Evolutionary conservation across 768 basidiomycete genomes (phyloP).

Genomic region (Pleurotus citrinopileatus): DNA sequence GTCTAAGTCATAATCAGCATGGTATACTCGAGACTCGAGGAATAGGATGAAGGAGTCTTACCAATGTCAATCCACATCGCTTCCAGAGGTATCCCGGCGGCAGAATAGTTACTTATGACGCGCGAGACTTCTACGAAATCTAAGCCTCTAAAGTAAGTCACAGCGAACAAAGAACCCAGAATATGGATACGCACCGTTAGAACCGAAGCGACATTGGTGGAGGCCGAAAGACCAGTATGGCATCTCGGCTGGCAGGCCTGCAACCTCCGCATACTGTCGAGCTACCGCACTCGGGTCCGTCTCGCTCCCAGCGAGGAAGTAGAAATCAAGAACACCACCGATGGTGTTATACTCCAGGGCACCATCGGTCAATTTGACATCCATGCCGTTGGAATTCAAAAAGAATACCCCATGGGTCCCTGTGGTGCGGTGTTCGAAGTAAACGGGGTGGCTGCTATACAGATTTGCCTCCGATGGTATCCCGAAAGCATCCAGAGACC

Average conservation of each 20-base stretch:
- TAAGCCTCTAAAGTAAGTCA: conserved; percentile 19
- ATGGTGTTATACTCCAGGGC: conserved; percentile 74
- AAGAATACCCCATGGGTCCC: conserved; percentile 72
- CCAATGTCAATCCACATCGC: conserved; percentile 83
- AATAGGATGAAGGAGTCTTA: conserved; percentile 16
- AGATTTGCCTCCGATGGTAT: conserved; percentile 57
- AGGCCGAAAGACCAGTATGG: conserved; percentile 75
- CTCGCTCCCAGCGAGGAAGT: conserved; percentile 71
- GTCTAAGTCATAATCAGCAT: conserved; percentile 31
- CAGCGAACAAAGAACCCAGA: not conserved
- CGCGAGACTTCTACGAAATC: conserved; percentile 61
- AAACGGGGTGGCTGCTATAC: conserved; percentile 72
- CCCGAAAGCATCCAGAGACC: conserved; percentile 66
- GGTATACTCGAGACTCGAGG: not conserved
- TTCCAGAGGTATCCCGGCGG: conserved; percentile 63
- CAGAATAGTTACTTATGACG: conserved; percentile 61
- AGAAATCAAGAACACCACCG: conserved; percentile 75
- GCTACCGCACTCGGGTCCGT: conserved; percentile 55
- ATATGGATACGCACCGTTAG: conserved; percentile 40
- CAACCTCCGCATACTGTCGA: conserved; percentile 66
- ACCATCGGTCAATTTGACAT: conserved; percentile 59
- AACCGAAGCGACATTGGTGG: conserved; percentile 73
- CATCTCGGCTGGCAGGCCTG: conserved; percentile 65
- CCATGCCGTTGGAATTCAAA: conserved; percentile 74
- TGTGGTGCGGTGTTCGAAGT: conserved; percentile 64